Evolutionary conservation across 495 filamentous ascomycete genomes (phyloP), one percentile per base, ranked within the genome.

Genomic region (Pyronema domesticum): DNA sequence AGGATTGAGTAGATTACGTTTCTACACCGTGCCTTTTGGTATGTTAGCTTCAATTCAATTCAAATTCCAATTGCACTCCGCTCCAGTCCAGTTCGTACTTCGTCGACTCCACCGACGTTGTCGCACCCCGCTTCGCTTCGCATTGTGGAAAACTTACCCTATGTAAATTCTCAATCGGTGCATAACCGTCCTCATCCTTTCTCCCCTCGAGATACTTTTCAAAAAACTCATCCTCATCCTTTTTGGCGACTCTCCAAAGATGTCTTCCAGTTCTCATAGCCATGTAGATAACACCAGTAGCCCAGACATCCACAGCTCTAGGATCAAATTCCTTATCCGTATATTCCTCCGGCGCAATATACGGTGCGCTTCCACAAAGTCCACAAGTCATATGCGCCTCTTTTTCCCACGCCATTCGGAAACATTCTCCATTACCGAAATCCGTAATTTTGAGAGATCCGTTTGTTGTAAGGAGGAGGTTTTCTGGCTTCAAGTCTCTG

Each of bases 1-100:
- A 98, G 74, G 57, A 96, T 95, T 17, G 88, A 95, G 69, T 98
- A 98, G 65, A 98, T 95, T 60, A 98, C 91, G 63, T 98, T 96
- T 18, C 93, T 83, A 69, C 91, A 96, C 61, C 89, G 88, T 64
- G 87, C 86, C 91, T 98, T 65, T 55, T 36, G 30, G 7, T 1
- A n/a, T 30, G 23, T 30, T 30, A 30, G 23, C 23, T 5, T 30
- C 5, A 5, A 30, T 30, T 30, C 23, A 1, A 30, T 30, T 5
- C 1, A 30, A 30, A 30, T 30, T 30, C 23, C 5, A 1, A 30
- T 30, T 5, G 23, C 23, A 40, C 14, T 5, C 5, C 23, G 23
- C 23, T 30, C 5, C 23, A 30, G 5, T 58, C 36, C 14, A 45
- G 66, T 79, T 57, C 78, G 72, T 57, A 56, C 57, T 5, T 30